These are phyloP conservation scores for Beauveria sp. DNA, from an alignment of 2,329 filamentous ascomycete species.

Conservation along the genomic window DNA sequence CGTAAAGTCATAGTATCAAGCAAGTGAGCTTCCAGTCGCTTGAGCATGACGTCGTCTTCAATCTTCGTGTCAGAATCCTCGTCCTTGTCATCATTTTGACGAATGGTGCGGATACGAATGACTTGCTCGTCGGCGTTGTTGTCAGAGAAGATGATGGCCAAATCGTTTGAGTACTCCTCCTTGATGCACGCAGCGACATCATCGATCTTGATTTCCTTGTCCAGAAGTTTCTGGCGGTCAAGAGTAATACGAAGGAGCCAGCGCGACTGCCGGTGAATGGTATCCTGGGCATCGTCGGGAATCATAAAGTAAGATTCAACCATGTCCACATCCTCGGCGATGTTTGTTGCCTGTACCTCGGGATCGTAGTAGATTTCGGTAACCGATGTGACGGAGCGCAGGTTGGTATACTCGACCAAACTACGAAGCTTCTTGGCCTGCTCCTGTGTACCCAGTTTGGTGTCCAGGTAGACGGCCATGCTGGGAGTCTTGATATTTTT, in stretches of 20 bases:
- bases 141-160: slow-evolving; percentile 93
- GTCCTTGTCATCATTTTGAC: slow-evolving; percentile 61
- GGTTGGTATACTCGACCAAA: slow-evolving; percentile 85
- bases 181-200: slow-evolving; percentile 89
- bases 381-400: slow-evolving; percentile 82
- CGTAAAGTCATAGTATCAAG: slow-evolving; percentile 86
- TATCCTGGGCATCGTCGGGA: slow-evolving; percentile 62
- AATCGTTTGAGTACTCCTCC: slow-evolving; percentile 73
- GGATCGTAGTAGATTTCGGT: slow-evolving; percentile 98
- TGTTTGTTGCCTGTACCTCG: slow-evolving; percentile 75
- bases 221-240: slow-evolving; percentile 87
- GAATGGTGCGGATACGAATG: slow-evolving; percentile 80
- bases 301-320: slow-evolving; percentile 96
- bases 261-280: slow-evolving; percentile 70
- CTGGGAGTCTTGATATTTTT: slow-evolving; percentile 98
- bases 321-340: slow-evolving; percentile 84
- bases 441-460: slow-evolving; percentile 60
- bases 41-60: slow-evolving; percentile 87
- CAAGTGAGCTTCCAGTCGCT: slow-evolving; percentile 84
- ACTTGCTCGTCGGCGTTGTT: slow-evolving; percentile 95
- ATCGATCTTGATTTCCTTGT: slow-evolving; percentile 85
- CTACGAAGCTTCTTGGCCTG: slow-evolving; percentile 80
- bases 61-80: slow-evolving; percentile 55
- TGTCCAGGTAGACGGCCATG: slow-evolving; percentile 83
- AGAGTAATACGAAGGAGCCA: slow-evolving; percentile 93